Evolutionary conservation across 768 basidiomycete species (phyloP).

Genomic region (Dacryopinax spathularia): DNA sequence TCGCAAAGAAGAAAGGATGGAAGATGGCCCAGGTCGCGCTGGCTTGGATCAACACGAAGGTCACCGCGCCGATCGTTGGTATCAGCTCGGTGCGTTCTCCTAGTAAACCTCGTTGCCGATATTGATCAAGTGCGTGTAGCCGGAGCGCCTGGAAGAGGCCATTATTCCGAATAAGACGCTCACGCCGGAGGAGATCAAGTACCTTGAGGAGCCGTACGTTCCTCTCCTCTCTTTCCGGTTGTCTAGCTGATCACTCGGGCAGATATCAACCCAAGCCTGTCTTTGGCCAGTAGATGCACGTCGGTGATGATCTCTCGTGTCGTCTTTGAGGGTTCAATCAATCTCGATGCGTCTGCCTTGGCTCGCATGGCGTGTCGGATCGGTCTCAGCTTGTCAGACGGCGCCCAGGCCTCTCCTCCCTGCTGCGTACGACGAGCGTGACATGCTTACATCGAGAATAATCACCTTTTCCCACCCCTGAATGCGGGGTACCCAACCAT

Average conservation of each 20-base stretch:
- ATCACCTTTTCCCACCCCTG: too few relatives aligned
- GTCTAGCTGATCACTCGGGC: not conserved
- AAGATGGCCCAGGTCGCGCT: slow-evolving; percentile 36
- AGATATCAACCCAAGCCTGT: slow-evolving; percentile 11
- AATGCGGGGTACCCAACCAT: too few relatives aligned
- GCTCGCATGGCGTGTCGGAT: too few relatives aligned
- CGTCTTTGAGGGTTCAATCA: too few relatives aligned
- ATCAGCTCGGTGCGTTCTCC: slow-evolving; percentile 20
- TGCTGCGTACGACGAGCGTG: too few relatives aligned
- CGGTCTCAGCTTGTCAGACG: too few relatives aligned
- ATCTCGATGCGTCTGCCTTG: too few relatives aligned
- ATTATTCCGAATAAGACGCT: slow-evolving; percentile 19
- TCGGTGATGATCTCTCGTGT: too few relatives aligned
- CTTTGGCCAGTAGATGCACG: not conserved
- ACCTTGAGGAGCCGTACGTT: slow-evolving; percentile 22
- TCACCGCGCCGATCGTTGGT: slow-evolving; percentile 34
- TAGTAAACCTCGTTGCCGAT: not conserved
- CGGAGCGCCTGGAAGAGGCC: slow-evolving; percentile 19
- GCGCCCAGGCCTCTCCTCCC: too few relatives aligned
- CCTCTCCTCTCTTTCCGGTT: not conserved
- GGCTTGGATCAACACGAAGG: slow-evolving; percentile 30
- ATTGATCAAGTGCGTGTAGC: not conserved
- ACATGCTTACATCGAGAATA: too few relatives aligned
- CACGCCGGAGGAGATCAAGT: slow-evolving; percentile 21
- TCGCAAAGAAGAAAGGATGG: slow-evolving; percentile 29